Evolutionary conservation across 352 stramenopile species (phyloP).

Genomic region (Phytophthora tentaculata): DNA sequence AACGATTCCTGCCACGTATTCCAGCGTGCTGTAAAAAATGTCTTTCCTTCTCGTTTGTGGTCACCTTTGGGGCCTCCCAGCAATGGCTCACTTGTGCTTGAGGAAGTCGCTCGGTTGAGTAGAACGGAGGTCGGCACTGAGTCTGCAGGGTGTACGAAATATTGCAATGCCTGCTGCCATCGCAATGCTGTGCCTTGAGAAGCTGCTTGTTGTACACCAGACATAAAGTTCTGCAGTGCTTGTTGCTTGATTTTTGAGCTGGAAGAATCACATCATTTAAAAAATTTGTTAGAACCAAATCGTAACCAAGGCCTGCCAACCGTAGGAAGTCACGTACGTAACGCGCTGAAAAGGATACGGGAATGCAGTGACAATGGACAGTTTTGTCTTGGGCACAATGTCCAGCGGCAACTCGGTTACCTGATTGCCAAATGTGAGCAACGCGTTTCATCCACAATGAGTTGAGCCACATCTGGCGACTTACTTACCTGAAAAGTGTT

Average conservation of each 20-base stretch:
- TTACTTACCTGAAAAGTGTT: slow-evolving; percentile 33
- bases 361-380: slow-evolving; percentile 65
- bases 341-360: slow-evolving; percentile 67
- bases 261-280: background rate
- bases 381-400: slow-evolving; percentile 61
- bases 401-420: slow-evolving; percentile 59
- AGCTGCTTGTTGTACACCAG: slow-evolving; percentile 4
- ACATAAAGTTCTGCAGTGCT: slow-evolving; percentile 43
- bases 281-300: slow-evolving; percentile 3
- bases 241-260: slow-evolving; percentile 47
- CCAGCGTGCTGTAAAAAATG: slow-evolving; percentile 65
- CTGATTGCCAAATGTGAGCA: slow-evolving; percentile 28
- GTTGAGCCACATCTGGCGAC: too few relatives aligned
- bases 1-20: slow-evolving; percentile 74
- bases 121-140: slow-evolving; percentile 58
- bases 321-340: slow-evolving; percentile 45
- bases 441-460: background rate
- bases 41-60: slow-evolving; percentile 57
- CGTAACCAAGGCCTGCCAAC: background rate
- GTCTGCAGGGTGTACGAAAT: slow-evolving; percentile 70
- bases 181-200: slow-evolving; percentile 39
- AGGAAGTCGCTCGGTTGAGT: slow-evolving; percentile 41
- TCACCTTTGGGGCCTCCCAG: slow-evolving; percentile 30
- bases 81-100: slow-evolving; percentile 35
- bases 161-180: slow-evolving; percentile 71